Evolutionary conservation across 176 grass and related monocot genomes (phyloP).

Genomic region (sorghum (Sorghum bicolor)): DNA sequence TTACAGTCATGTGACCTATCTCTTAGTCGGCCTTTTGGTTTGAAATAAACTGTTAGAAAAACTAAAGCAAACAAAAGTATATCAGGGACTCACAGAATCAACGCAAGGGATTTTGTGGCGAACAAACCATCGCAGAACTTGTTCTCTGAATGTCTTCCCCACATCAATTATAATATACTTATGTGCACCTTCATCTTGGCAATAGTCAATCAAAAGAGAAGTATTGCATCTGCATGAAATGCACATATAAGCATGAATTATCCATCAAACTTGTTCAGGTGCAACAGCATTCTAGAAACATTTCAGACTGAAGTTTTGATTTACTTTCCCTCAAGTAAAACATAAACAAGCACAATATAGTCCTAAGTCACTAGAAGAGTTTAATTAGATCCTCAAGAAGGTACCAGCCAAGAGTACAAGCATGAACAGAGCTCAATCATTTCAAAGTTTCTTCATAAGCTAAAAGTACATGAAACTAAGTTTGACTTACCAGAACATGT

Average conservation of each 20-base stretch:
- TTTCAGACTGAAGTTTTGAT: background rate
- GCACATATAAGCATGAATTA: background rate
- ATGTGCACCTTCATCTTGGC: constrained; percentile 59
- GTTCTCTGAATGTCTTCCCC: constrained; percentile 91
- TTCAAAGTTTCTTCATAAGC: background rate
- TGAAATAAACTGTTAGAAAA: constrained; percentile 12
- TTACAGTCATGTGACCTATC: background rate
- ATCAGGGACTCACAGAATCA: constrained; percentile 72
- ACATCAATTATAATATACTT: constrained; percentile 90
- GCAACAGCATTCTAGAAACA: constrained; percentile 1
- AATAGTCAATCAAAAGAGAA: constrained; percentile 96
- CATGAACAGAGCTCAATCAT: background rate
- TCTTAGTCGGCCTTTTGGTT: background rate
- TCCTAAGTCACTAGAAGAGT: background rate
- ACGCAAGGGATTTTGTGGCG: constrained; percentile 83
- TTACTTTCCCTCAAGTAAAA: background rate
- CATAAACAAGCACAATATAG: background rate
- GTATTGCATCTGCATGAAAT: constrained; percentile 77
- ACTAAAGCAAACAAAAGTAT: constrained; percentile 12
- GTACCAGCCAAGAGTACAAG: constrained; percentile 2
- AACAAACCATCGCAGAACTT: constrained; percentile 96
- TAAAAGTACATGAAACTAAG: background rate
- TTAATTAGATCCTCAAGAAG: constrained; percentile 1
- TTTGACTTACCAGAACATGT: background rate
- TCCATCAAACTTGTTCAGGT: background rate